A percentile compares a stretch with the other conserved stretches of the same genome.
phyloP scores from a whole-genome alignment of 495 filamentous ascomycete genomes.

The Xylaria venustula region DNA sequence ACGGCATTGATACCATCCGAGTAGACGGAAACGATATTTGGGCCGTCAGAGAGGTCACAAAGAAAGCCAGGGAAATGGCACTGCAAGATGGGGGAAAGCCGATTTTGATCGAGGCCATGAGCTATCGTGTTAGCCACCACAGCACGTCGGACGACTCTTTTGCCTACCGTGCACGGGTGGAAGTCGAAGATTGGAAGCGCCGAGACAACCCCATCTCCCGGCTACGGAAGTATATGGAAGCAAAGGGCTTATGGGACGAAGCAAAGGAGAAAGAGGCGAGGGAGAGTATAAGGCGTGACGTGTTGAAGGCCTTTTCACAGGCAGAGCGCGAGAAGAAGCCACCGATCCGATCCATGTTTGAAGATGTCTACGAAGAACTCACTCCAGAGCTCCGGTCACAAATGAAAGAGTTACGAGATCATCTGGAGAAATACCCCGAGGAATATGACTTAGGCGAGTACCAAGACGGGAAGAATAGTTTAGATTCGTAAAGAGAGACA shows the following conservation, averaged over 20 bases:
- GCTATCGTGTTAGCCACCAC: conserved; percentile 94
- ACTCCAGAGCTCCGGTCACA: conserved; percentile 80
- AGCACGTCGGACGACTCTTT: conserved; percentile 98
- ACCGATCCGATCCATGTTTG: conserved; percentile 72
- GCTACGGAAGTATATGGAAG: conserved; percentile 88
- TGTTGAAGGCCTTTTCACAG: conserved; percentile 79
- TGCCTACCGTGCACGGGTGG: conserved; percentile 87
- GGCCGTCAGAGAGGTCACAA: conserved; percentile 83
- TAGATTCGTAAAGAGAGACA: conserved; percentile 31
- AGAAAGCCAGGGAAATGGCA: conserved; percentile 72
- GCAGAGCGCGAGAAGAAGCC: conserved; percentile 92
- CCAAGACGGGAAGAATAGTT: conserved; percentile 71
- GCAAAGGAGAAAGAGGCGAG: conserved; percentile 73
- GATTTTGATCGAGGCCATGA: conserved; percentile 94
- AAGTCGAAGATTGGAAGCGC: conserved; percentile 98
- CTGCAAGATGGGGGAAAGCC: conserved; percentile 74
- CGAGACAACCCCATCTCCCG: conserved; percentile 92
- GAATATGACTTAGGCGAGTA: conserved; percentile 86
- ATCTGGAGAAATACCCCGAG: conserved; percentile 82
- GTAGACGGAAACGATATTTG: conserved; percentile 98
- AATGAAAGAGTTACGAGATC: conserved; percentile 70
- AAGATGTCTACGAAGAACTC: conserved; percentile 82
- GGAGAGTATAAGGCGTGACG: conserved; percentile 63
- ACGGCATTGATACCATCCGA: conserved; percentile 94
- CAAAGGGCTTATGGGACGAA: conserved; percentile 78